These are phyloP conservation scores for Termitomyces sp. DNA, from an alignment of 1,284 basidiomycete genomes.

Conservation along the genomic window DNA sequence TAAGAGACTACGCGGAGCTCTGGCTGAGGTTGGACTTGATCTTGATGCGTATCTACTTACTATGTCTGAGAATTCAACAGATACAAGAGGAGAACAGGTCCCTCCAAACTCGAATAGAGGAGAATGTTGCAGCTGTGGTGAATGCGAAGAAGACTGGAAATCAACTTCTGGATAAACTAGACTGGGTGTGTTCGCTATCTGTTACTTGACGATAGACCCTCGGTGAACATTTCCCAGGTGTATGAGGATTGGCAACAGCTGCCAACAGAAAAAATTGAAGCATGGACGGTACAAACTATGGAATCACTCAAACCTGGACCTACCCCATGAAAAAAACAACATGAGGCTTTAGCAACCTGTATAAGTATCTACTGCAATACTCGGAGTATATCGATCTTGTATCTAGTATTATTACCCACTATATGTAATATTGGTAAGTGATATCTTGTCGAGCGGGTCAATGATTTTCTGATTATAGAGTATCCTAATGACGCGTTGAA, in stretches of 20 bases:
- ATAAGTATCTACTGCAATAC: neutral
- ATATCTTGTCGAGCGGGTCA: neutral
- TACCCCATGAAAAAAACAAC: constrained; percentile 13
- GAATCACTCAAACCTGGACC: constrained; percentile 40
- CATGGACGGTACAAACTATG: constrained; percentile 55
- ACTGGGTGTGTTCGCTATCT: constrained; percentile 36
- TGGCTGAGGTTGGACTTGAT: constrained; percentile 38
- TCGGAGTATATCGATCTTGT: neutral
- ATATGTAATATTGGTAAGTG: neutral
- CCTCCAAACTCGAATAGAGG: constrained; percentile 44
- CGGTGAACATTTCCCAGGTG: constrained; percentile 32
- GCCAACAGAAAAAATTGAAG: constrained; percentile 55
- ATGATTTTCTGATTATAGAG: neutral
- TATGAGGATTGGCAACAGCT: constrained; percentile 50
- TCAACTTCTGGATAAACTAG: constrained; percentile 48
- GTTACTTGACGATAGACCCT: neutral
- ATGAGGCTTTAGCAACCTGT: neutral
- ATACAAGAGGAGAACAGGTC: constrained; percentile 49
- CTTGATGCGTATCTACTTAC: neutral
- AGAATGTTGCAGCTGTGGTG: constrained; percentile 40
- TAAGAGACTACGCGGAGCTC: constrained; percentile 42
- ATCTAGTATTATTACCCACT: neutral
- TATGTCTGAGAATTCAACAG: constrained; percentile 26
- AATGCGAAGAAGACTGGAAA: constrained; percentile 41
- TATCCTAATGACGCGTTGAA: neutral